These are phyloP conservation scores for Penicillium angulare DNA, from an alignment of 495 filamentous ascomycete species.

Conservation along the genomic window DNA sequence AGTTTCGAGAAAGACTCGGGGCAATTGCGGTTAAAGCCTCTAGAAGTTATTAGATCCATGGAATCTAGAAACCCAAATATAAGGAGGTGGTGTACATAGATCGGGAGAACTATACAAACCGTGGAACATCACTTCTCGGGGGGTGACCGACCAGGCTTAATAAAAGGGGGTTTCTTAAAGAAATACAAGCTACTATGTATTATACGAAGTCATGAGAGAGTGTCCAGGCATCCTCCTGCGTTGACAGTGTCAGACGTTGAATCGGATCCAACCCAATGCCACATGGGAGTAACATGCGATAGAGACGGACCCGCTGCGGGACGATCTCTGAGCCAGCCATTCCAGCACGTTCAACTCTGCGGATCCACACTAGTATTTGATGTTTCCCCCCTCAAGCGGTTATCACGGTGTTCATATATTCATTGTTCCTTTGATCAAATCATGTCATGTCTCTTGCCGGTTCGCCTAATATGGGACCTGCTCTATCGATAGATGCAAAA, in stretches of 20 bases:
- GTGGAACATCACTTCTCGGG: too few species aligned
- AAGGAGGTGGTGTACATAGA: not conserved
- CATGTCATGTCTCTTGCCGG: slow-evolving; percentile 8
- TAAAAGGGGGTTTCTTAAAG: too few species aligned
- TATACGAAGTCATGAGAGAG: too few species aligned
- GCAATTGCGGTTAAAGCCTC: slow-evolving; percentile 1
- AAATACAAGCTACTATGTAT: too few species aligned
- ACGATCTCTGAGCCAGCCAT: slow-evolving; percentile 33
- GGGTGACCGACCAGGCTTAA: too few species aligned
- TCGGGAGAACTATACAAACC: not conserved
- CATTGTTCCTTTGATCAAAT: slow-evolving; percentile 3
- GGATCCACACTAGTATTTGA: slow-evolving; percentile 17
- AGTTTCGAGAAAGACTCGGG: slow-evolving; percentile 12
- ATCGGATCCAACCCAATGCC: slow-evolving; percentile 11
- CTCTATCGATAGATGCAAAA: not conserved
- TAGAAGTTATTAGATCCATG: slow-evolving; percentile 5
- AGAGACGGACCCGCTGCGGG: slow-evolving; percentile 11
- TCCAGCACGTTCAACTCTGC: slow-evolving; percentile 31
- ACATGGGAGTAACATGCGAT: slow-evolving; percentile 23
- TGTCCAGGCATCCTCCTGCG: not conserved
- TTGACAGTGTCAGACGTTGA: not conserved
- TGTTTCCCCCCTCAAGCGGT: slow-evolving; percentile 3
- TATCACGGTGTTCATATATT: slow-evolving; percentile 13
- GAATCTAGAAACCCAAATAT: slow-evolving; percentile 8
- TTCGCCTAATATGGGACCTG: slow-evolving; percentile 13